Evolutionary conservation across 1,284 basidiomycete genomes (phyloP).

Genomic region (Peniophora sp.): DNA sequence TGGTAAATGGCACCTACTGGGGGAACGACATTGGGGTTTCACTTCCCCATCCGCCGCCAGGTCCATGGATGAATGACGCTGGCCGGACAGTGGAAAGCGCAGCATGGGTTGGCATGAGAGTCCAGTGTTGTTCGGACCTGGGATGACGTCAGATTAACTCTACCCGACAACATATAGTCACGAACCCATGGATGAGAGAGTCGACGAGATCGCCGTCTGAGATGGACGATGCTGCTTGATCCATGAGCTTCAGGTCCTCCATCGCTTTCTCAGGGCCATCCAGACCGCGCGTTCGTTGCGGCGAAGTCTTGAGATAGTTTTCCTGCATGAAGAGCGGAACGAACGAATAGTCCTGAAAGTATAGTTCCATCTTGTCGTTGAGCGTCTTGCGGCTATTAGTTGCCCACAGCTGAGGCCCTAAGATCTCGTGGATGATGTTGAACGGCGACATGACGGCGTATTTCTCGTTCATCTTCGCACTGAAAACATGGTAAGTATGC

Average conservation of each 20-base stretch:
- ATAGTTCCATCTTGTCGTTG: slow-evolving; percentile 90
- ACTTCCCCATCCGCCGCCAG: slow-evolving; percentile 60
- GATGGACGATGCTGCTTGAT: slow-evolving; percentile 82
- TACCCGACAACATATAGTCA: neutral
- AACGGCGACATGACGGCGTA: slow-evolving; percentile 88
- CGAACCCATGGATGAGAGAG: slow-evolving; percentile 84
- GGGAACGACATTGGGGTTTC: slow-evolving; percentile 72
- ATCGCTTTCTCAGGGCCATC: slow-evolving; percentile 59
- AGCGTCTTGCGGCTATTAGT: slow-evolving; percentile 75
- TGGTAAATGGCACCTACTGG: slow-evolving; percentile 42
- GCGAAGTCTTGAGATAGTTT: slow-evolving; percentile 84
- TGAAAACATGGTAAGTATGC: slow-evolving; percentile 23
- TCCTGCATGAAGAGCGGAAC: slow-evolving; percentile 96
- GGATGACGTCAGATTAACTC: neutral
- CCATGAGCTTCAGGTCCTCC: slow-evolving; percentile 78
- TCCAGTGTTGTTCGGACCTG: slow-evolving; percentile 94
- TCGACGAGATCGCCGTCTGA: slow-evolving; percentile 97
- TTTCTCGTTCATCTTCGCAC: slow-evolving; percentile 87
- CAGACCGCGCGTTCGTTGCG: slow-evolving; percentile 48
- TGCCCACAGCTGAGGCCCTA: slow-evolving; percentile 87
- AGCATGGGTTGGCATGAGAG: slow-evolving; percentile 89
- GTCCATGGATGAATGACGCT: slow-evolving; percentile 75
- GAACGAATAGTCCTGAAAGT: slow-evolving; percentile 94
- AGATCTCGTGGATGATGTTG: slow-evolving; percentile 77
- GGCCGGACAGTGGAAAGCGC: slow-evolving; percentile 85